These are phyloP conservation scores for Bolboschoenus planiculmis DNA, from an alignment of 176 grass and related monocot species.

Conservation along the genomic window DNA sequence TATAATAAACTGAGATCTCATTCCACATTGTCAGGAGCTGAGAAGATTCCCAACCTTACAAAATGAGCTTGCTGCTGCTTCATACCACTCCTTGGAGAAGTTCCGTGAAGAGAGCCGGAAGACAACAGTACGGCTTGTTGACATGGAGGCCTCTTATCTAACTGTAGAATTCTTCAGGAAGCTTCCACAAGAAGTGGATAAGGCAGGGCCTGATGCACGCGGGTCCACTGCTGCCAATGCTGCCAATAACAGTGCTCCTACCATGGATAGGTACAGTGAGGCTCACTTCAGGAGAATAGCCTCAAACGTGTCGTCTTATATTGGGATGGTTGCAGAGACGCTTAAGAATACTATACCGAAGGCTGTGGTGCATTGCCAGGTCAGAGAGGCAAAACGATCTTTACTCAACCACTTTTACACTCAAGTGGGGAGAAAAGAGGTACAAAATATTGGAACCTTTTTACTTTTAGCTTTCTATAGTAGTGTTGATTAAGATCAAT, in stretches of 20 bases:
- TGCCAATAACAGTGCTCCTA: constrained; percentile 28
- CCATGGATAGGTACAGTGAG: constrained; percentile 63
- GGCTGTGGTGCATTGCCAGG: constrained; percentile 83
- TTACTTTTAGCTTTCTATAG: neutral
- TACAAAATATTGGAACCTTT: constrained; percentile 9
- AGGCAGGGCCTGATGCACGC: constrained; percentile 23
- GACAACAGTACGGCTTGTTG: constrained; percentile 70
- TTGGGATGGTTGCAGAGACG: constrained; percentile 82
- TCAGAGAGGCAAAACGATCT: constrained; percentile 76
- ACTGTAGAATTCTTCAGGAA: constrained; percentile 92
- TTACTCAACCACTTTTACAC: constrained; percentile 78
- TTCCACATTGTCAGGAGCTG: constrained; percentile 49
- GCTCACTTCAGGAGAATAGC: constrained; percentile 82
- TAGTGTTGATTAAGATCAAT: neutral
- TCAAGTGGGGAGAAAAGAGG: constrained; percentile 83
- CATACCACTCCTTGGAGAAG: constrained; percentile 57
- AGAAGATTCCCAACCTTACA: constrained; percentile 85
- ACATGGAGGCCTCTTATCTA: constrained; percentile 79
- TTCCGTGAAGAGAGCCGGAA: constrained; percentile 75
- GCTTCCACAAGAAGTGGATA: constrained; percentile 81
- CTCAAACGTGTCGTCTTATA: constrained; percentile 80
- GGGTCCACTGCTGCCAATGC: constrained; percentile 29
- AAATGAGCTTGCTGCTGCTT: constrained; percentile 72
- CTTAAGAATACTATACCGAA: constrained; percentile 93
- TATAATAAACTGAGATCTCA: neutral